A percentile compares a stretch with the other conserved stretches of the same genome.
phyloP scores from a whole-genome alignment of 2,329 filamentous ascomycete genomes.

The Didymella pinodella region DNA sequence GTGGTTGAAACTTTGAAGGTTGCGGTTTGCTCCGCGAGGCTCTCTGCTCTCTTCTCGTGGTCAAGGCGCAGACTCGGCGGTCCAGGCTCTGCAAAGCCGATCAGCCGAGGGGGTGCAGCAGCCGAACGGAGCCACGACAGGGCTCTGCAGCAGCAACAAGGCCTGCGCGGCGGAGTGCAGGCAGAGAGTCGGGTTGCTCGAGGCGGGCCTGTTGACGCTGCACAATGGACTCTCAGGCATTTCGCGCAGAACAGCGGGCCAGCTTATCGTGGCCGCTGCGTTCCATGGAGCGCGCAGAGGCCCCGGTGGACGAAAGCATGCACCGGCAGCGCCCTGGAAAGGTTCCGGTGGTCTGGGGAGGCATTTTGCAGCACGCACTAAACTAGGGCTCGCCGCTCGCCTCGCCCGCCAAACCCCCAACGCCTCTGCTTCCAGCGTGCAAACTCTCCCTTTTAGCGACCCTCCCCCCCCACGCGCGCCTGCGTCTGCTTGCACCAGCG shows the following conservation, averaged over 20 bases:
- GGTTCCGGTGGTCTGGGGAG: constrained; percentile 6
- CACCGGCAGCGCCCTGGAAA: constrained; percentile 5
- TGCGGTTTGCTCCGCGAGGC: constrained; percentile 14
- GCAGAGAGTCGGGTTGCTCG: neutral
- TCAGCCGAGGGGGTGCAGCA: constrained; percentile 14
- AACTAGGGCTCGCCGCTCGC: constrained; percentile 14
- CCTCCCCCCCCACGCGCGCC: constrained; percentile 9
- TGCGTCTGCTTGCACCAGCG: neutral
- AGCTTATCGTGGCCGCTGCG: constrained; percentile 13
- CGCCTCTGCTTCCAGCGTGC: constrained; percentile 19
- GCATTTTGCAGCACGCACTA: constrained; percentile 19
- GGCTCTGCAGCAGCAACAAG: neutral
- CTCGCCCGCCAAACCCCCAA: constrained; percentile 20
- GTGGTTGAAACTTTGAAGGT: neutral
- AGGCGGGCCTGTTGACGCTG: constrained; percentile 11
- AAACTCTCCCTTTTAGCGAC: constrained; percentile 20
- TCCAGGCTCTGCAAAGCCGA: constrained; percentile 14
- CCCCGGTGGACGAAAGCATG: constrained; percentile 14
- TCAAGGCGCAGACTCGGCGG: constrained; percentile 7
- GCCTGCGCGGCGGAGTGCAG: neutral
- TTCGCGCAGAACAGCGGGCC: constrained; percentile 11
- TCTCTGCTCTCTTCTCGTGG: constrained; percentile 2
- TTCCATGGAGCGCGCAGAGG: constrained; percentile 14
- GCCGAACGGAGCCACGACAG: constrained; percentile 6
- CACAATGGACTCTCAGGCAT: neutral